Base-by-base conservation (phyloP, 2,329 filamentous ascomycete species). In the Aspergillus pseudoterreus region DNA sequence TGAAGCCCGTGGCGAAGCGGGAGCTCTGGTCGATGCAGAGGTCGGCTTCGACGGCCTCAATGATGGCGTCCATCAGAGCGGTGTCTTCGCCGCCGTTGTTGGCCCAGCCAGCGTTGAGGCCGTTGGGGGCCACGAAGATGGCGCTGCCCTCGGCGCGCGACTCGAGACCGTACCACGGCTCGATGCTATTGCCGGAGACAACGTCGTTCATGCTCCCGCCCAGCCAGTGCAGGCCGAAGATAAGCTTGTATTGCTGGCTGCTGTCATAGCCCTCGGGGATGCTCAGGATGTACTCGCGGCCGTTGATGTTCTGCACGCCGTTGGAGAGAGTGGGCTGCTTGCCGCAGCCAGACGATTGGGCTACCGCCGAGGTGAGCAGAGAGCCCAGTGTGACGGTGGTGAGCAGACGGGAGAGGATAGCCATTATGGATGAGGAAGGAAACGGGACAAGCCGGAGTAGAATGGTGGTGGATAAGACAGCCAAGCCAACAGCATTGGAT, bases 1-100 rank as follows among this genome's bases (percentile, higher is more conserved):
- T 73, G 60, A 73, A 77, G n/a, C 74, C 74, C 1, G 72, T 73
- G 22, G 72, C 66, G 61, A 76, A 78, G 50, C 72, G 65, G 47
- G 69, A 66, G 42, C 60, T 63, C 51, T 71, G 63, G 52, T 78
- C 68, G 27, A 78, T 61, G 53, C 76, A 78, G 38, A 78, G 69
- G 22, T 71, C 65, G 5, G 59, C 54, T 53, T 75, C 68, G 24
- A 76, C 61, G 9, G 62, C 63, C 27, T 66, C 60, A 27, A 75
- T 56, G 47, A 78, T 70, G 6, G 61, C 55, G 38, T 75, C 68
- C 35, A 75, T 62, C 49, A 78, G 74, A 0, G 61, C 62, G 41
- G 76, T 57, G 46, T 77, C 75, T 39, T 75, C 66, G 11, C 74
- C 74, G 46, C 65, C 66, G 1, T 53, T 56, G 63, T 78, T 77